Evolutionary conservation across 192 early-diverging fungal species (phyloP).

Genomic region (Podila horticola): DNA sequence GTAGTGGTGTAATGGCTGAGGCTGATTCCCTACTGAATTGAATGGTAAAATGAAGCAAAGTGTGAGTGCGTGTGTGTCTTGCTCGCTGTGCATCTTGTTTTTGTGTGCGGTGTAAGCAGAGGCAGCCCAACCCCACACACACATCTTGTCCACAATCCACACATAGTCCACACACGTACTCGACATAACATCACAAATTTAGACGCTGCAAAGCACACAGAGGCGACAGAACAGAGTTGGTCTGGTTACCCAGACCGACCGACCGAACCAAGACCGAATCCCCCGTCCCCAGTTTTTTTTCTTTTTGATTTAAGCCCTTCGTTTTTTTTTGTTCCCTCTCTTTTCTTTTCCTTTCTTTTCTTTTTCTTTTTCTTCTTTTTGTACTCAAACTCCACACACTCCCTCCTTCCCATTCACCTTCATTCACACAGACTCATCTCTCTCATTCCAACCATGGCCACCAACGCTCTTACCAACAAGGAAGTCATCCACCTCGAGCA

Average conservation of each 20-base stretch:
- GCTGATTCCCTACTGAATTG: no score
- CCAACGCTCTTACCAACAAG: conserved; percentile 48
- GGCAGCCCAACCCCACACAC: no score
- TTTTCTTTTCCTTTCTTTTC: conserved; percentile 3
- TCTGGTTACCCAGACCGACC: background rate
- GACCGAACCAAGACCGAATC: background rate
- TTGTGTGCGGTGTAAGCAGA: no score
- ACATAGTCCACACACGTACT: no score
- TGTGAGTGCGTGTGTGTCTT: no score
- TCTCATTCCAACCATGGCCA: conserved; percentile 31
- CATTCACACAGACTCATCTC: background rate
- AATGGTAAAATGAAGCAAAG: no score
- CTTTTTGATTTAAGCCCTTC: background rate
- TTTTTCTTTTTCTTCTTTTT: background rate
- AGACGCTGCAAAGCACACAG: no score
- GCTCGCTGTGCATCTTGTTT: no score
- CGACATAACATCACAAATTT: no score
- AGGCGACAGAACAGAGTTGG: no score
- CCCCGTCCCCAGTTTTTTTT: background rate
- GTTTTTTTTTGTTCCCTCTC: background rate
- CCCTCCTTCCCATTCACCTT: conserved; percentile 2
- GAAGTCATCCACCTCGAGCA: conserved; percentile 82
- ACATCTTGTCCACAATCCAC: no score
- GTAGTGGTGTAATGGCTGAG: no score
- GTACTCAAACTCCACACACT: background rate